Evolutionary conservation across 2,329 filamentous ascomycete genomes (phyloP).

Genomic region (Pestalotiopsis sp.): DNA sequence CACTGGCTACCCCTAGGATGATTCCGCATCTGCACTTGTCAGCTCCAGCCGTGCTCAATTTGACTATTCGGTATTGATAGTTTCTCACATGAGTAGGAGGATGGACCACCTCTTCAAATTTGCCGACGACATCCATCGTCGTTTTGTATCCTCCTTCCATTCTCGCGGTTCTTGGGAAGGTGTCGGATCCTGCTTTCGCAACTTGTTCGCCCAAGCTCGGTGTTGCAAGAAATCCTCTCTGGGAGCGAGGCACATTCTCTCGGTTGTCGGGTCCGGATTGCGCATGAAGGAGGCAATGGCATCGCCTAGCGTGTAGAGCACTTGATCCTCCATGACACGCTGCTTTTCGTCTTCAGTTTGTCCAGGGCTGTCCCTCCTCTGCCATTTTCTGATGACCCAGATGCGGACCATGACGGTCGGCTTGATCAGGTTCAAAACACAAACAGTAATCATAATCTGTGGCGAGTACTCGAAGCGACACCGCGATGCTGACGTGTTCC

Average conservation of each 20-base stretch:
- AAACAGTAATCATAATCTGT: constrained; percentile 22
- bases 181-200: constrained; percentile 10
- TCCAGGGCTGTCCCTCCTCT: constrained; percentile 7
- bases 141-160: constrained; percentile 6
- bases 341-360: constrained; percentile 3
- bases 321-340: not conserved
- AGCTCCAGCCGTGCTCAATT: not conserved
- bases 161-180: constrained; percentile 10
- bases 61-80: not conserved
- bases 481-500: not conserved
- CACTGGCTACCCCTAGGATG: constrained; percentile 15
- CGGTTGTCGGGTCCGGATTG: constrained; percentile 24
- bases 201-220: constrained; percentile 9
- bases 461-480: constrained; percentile 28
- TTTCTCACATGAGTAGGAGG: constrained; percentile 12
- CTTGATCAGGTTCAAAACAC: constrained; percentile 25
- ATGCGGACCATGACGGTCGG: constrained; percentile 20
- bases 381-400: constrained; percentile 18
- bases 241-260: constrained; percentile 26
- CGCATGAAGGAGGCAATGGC: constrained; percentile 30
- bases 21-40: constrained; percentile 12
- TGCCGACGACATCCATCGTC: constrained; percentile 16
- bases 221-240: constrained; percentile 18
- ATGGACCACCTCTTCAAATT: constrained; percentile 17
- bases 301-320: constrained; percentile 30